Base-by-base conservation (phyloP, 345 rosid genomes). In the Diplotaxis tenuifolia region DNA sequence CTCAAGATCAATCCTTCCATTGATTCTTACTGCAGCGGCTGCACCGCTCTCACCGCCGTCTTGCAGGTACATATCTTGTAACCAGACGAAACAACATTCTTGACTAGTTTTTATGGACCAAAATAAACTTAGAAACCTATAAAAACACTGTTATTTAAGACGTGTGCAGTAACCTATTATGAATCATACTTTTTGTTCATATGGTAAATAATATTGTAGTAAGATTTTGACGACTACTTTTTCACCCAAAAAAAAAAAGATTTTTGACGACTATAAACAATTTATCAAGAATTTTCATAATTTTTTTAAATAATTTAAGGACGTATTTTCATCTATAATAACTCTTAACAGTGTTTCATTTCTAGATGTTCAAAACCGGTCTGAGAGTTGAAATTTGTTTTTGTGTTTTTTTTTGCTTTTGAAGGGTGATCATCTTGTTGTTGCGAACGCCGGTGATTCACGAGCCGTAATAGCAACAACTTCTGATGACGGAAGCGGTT, bases 401-500 rank as follows among this genome's bases (percentile, higher is more conserved):
- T 25, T 3, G 1, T 23, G 1, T 25, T 25, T 25, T 25, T 25
- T 2, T 25, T 25, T 29, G 0, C 27, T 7, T 42, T 23, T 45
- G 3, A 25, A 75, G 79, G 79, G 75, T 63, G 70, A 86, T 38
- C 87, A 86, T 73, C 88, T 91, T 28, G 73, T 86, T 1, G 61
- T 89, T 59, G 94, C 96, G 68, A 91, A 91, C 23, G 84, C 86
- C 6, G 97, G 97, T 4, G 98, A 93, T 75, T 93, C 89, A 50
- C 79, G 97, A 64, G 98, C 97, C 14, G 88, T 93, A 3, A 61
- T 91, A 60, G 96, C 89, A 27, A 86, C 90, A 10, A 81, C 81
- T 72, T 73, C 81, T 9, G 78, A 76, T 53, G 73, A 80, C 3
- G 87, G 82, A 47, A 45, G 50, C 18, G 9, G 50, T 45, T 81